phyloP scores from a whole-genome alignment of 257 asterid genomes.

The Gentiana macrophylla region DNA sequence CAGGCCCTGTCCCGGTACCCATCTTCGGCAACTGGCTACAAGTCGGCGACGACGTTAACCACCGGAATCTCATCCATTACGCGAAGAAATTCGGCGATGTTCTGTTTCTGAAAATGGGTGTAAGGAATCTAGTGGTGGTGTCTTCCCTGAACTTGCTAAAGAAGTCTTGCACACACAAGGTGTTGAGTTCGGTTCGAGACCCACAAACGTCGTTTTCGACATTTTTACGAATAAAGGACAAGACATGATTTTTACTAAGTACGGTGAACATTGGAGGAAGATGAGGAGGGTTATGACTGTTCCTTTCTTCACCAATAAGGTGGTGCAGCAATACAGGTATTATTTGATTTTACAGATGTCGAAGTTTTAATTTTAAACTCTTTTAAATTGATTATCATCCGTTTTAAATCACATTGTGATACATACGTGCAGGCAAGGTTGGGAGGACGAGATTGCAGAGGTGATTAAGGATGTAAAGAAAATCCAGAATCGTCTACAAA shows the following conservation, averaged over 20 bases:
- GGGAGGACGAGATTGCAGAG: slow-evolving; percentile 74
- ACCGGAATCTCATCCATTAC: slow-evolving; percentile 53
- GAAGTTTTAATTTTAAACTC: too few relatives aligned
- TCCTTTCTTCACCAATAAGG: slow-evolving; percentile 85
- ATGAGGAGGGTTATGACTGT: slow-evolving; percentile 95
- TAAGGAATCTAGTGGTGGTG: slow-evolving; percentile 67
- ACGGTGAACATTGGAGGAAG: slow-evolving; percentile 98
- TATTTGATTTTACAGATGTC: too few relatives aligned
- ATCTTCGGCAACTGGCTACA: slow-evolving; percentile 91
- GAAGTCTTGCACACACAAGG: slow-evolving; percentile 93
- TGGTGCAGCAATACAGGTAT: slow-evolving; percentile 59
- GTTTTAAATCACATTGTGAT: too few relatives aligned
- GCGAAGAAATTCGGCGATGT: slow-evolving; percentile 71
- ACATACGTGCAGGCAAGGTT: slow-evolving; percentile 25
- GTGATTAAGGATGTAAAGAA: slow-evolving; percentile 81
- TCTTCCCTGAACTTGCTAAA: slow-evolving; percentile 82
- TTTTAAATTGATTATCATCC: too few relatives aligned
- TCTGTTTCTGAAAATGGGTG: slow-evolving; percentile 74
- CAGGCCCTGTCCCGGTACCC: slow-evolving; percentile 81
- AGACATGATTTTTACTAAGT: slow-evolving; percentile 91
- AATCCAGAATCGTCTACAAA: slow-evolving; percentile 57
- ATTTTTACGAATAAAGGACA: slow-evolving; percentile 88
- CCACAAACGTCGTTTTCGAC: slow-evolving; percentile 79
- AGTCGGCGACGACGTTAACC: slow-evolving; percentile 82
- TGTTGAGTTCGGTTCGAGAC: slow-evolving; percentile 82